Evolutionary conservation across 169 alveolate genomes (phyloP), one percentile per base, ranked within the genome.

Genomic region (Prorocentrum cordatum): DNA sequence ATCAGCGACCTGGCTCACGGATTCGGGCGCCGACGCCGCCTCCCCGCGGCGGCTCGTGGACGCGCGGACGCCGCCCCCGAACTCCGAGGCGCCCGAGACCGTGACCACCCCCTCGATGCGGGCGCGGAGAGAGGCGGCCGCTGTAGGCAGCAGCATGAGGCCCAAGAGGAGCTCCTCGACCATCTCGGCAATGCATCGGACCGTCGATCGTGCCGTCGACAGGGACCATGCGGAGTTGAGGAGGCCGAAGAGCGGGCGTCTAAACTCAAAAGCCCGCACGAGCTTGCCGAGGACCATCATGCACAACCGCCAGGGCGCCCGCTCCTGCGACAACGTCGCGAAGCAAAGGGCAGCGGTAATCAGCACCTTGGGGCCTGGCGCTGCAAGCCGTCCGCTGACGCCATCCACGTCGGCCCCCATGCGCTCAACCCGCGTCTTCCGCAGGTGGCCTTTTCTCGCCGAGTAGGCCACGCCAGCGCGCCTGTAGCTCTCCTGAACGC

Each of bases 381-480:
- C 85, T 7, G 59, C 5, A 0, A 73, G 1, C 36, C 14, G 0
- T 0, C 85, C 85, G 26, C 32, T 6, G 0, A 31, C n/a, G 0
- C 85, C 85, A 32, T 73, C 71, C 0, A 73, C 35, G 38, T 45
- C 71, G 0, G 84, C 84, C 3, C 84, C 84, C 84, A 72, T 72
- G 9, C 84, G 12, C 0, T 2, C 10, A 1, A 72, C 68, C 2
- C 27, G 16, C 3, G 84, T 42, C 0, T 47, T 22, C 0, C 84
- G 29, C 0, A 45, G 16, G 5, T 47, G 84, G 84, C 64, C 32
- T 72, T 72, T 3, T 42, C 47, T 29, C n/a, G n/a, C n/a, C n/a
- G n/a, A n/a, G n/a, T 72, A 31, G 1, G 84, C 24, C 0, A 72
- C 45, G 0, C 62, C 80, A 22, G 38, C 61, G 0, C 80, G 61